These are phyloP conservation scores for Colletotrichum kahawae DNA, from an alignment of 2,329 filamentous ascomycete genomes.

Conservation along the genomic window DNA sequence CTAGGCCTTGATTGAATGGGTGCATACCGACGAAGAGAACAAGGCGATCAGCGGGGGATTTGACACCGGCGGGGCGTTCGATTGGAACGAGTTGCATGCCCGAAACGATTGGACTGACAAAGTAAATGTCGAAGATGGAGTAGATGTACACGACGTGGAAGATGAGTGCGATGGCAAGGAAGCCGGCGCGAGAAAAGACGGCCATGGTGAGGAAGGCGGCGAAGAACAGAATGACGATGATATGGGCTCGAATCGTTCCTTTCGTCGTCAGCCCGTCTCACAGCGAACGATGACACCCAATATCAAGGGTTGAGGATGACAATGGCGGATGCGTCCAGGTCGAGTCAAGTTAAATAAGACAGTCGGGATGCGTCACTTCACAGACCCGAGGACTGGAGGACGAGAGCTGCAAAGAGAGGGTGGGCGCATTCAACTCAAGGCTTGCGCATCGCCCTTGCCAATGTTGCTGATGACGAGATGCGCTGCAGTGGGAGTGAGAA, in stretches of 20 bases:
- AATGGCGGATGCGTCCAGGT: neutral
- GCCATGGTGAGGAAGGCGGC: constrained; percentile 48
- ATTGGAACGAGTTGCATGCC: constrained; percentile 87
- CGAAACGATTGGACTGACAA: constrained; percentile 94
- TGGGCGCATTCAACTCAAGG: constrained; percentile 3
- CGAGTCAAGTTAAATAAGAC: neutral
- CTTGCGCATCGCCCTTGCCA: neutral
- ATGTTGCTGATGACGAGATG: neutral
- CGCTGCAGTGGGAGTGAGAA: neutral
- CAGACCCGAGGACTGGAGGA: neutral
- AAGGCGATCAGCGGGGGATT: constrained; percentile 85
- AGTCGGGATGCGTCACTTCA: neutral
- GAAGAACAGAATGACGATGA: neutral
- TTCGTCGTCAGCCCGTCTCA: neutral
- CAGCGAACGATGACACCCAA: neutral
- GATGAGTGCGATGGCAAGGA: constrained; percentile 84
- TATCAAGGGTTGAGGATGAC: neutral
- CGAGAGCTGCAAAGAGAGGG: neutral
- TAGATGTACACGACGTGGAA: constrained; percentile 95
- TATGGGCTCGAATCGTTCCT: neutral
- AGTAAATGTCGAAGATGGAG: constrained; percentile 98
- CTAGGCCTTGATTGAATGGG: neutral
- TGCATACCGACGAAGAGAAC: constrained; percentile 86
- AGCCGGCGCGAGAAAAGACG: constrained; percentile 71
- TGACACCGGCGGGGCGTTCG: constrained; percentile 60